Conservation (phyloP, 306 rosid genomes). For the Acmispon strigosus region DNA sequence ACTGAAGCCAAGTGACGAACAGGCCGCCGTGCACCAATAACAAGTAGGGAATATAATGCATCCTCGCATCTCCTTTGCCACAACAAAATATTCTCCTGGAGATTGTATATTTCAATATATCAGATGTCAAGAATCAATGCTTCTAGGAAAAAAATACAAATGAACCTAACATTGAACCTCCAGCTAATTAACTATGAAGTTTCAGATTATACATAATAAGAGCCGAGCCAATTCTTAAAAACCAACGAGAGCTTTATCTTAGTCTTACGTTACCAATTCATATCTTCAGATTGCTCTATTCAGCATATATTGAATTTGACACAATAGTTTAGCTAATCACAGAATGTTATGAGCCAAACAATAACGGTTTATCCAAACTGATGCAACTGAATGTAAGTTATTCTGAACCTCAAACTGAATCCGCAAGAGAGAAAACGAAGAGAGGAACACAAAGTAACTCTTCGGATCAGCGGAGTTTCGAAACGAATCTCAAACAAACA, state of each 20-base stretch:
- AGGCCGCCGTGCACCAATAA: slow-evolving; percentile 88
- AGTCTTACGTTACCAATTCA: neutral
- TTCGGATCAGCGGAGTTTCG: neutral
- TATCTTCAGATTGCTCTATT: neutral
- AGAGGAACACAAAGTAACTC: neutral
- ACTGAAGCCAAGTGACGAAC: slow-evolving; percentile 93
- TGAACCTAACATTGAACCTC: neutral
- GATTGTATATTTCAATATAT: slow-evolving; percentile 6
- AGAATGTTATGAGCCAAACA: neutral
- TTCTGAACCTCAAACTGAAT: neutral
- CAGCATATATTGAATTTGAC: neutral
- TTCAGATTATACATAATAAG: neutral
- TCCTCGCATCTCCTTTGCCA: slow-evolving; percentile 99
- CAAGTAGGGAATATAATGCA: slow-evolving; percentile 74
- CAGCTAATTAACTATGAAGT: neutral
- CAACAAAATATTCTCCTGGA: slow-evolving; percentile 77
- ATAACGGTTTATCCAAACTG: neutral
- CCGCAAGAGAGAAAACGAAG: neutral
- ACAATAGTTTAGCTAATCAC: neutral
- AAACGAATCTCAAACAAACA: neutral
- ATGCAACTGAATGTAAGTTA: neutral
- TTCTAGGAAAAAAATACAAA: neutral
- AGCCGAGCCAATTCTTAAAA: neutral
- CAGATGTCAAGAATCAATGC: neutral
- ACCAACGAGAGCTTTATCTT: neutral